Base-by-base conservation (phyloP, 140 eudicot species). In the Anethum foeniculum region DNA sequence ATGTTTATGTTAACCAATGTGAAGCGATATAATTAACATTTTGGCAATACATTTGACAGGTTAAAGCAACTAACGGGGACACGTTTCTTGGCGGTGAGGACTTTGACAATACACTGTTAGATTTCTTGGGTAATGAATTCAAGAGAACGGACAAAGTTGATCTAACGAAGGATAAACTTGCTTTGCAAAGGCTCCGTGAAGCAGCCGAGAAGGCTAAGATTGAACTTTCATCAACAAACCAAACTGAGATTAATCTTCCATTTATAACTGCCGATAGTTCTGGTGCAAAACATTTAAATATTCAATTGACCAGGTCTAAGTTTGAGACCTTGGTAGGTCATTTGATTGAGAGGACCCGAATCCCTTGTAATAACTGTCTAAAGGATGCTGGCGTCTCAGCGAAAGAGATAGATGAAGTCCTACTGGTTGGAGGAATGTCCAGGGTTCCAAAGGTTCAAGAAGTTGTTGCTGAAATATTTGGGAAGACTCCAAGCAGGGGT, bases 121-220 rank as follows among this genome's bases (percentile, higher is more conserved):
- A 75, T 47, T 75, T 46, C 43, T 47, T 75, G 79, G 79, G 51
- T 27, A 47, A 75, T 2, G 79, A 75, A 14, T 75, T 75, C 30
- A 44, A 49, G 79, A 75, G 79, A 75, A 75, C 79, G 6, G 79
- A 75, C 15, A 25, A 75, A n/a, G 34, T 75, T 12, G 79, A 75
- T 75, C 64, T 75, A 28, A 47, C 79, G 18, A 75, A 75, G 25
- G 79, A 75, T 47, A 47, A 43, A n/a, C 64, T 75, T 75, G 79
- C 79, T 75, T 34, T 75, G 62, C 79, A 75, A 48, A 46, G 79
- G 64, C 79, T 75, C 51, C 79, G 79, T 34, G 79, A 75, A 75
- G 79, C 79, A 47, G 79, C 79, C 21, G 79, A 75, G 44, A 75
- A 75, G 64, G 79, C 79, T 27, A 75, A 75, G 43, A 75, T 75